Evolutionary conservation across 495 filamentous ascomycete genomes (phyloP).

Genomic region (Aspergillus cavernicola): DNA sequence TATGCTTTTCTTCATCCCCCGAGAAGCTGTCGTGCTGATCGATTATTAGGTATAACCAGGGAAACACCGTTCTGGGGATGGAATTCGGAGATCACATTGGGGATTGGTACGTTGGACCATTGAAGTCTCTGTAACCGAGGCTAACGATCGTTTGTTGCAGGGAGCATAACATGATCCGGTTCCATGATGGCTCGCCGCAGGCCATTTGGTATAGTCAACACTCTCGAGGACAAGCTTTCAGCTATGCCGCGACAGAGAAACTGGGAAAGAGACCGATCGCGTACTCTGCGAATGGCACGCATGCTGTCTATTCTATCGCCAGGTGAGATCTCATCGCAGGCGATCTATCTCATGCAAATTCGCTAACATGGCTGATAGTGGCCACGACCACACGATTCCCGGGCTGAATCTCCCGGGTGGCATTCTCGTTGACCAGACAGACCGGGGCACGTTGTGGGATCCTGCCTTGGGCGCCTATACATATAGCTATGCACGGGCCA

Average conservation of each 20-base stretch:
- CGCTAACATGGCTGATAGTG: constrained; percentile 19
- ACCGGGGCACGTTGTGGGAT: constrained; percentile 54
- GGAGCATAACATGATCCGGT: constrained; percentile 69
- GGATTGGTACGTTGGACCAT: constrained; percentile 44
- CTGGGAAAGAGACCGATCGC: constrained; percentile 45
- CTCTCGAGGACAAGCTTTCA: constrained; percentile 59
- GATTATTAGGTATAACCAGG: constrained; percentile 44
- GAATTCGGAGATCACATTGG: constrained; percentile 61
- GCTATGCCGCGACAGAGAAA: constrained; percentile 53
- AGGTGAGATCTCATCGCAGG: constrained; percentile 29
- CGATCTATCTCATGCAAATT: neutral
- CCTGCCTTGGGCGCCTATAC: constrained; percentile 47
- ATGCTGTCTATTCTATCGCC: constrained; percentile 55
- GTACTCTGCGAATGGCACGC: constrained; percentile 55
- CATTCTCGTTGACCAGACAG: constrained; percentile 58
- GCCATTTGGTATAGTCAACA: constrained; percentile 65
- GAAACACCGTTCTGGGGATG: constrained; percentile 44
- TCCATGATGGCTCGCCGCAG: constrained; percentile 52
- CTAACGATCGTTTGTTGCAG: constrained; percentile 17
- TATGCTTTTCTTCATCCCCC: neutral
- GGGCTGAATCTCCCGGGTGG: constrained; percentile 59
- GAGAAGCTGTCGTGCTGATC: constrained; percentile 3
- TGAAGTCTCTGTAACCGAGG: neutral
- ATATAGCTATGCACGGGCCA: constrained; percentile 44
- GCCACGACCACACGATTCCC: constrained; percentile 61